Evolutionary conservation across 2,329 filamentous ascomycete genomes (phyloP), one percentile per base, ranked within the genome.

Genomic region (Paradendryphiella salina): DNA sequence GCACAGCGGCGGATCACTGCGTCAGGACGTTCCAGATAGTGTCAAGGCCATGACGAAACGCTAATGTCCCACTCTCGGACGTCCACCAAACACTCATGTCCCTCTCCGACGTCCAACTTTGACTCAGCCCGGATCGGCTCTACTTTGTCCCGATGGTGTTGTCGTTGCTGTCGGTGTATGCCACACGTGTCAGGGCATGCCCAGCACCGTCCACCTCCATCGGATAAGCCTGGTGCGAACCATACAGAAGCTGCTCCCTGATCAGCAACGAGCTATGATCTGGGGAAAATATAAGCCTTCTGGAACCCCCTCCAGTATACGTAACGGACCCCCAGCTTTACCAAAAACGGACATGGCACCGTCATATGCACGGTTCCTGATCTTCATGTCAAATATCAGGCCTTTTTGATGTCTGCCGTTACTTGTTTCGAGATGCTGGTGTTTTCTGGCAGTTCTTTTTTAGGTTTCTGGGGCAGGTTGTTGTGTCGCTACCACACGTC

Each of bases 221-320:
- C 33, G 40, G 42, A 34, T 29, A 37, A 51, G 29, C 21, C 36
- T 34, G 44, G 26, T 20, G 34, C 31, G 28, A 45, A 45, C 34
- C 46, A 50, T 13, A 20, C 31, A 29, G 34, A 38, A 14, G 56
- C 52, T 54, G 37, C 54, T 62, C 45, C 44, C 54, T 50, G 55
- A 64, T 67, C 62, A 60, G 56, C 63, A 59, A 37, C 42, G 17
- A 57, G 46, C 55, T 52, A 58, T 54, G 49, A 54, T 63, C 57
- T 63, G 60, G 56, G 57, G 56, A 56, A 61, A 49, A 59, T 52
- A 57, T 35, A 61, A 63, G 61, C 64, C 51, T 63, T 65, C 45
- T 60, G 40, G 52, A 50, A 57, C 51, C 58, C 59, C 59, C 50
- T 54, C 49, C 47, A 46, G 48, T 53, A 57, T 57, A 54, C 66